Evolutionary conservation across 805 yeast species (phyloP), one percentile per base, ranked within the genome.

Genomic region (Metschnikowia baotianmanensis): DNA sequence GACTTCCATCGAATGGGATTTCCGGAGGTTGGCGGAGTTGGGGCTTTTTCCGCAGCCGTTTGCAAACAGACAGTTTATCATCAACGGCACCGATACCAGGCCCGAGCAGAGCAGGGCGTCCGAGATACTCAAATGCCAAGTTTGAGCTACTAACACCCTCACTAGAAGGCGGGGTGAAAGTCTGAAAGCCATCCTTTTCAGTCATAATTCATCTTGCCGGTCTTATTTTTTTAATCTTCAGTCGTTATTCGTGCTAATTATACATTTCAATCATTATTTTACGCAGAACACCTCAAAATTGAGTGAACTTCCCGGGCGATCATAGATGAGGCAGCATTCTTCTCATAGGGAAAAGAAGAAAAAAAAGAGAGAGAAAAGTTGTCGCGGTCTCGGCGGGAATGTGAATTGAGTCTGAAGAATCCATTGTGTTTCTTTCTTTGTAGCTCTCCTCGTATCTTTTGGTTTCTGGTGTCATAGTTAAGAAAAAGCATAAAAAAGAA

Each of bases 1-100:
- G 53, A 57, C 62, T 40, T 76, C 85, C 1, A 63, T 77, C 16
- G 87, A 81, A 56, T 82, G 88, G 87, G 86, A 82, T 55, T 74
- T 79, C 53, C 55, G 65, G 40, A 62, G 71, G 38, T 66, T 83
- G 50, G 71, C 76, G 7, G 58, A 69, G 15, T 54, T 67, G 24
- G 77, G 66, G 3, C 56, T 83, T 34, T 77, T 83, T 61, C 90
- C 90, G 1, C 74, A 69, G 30, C 88, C 89, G 2, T 67, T 83
- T 18, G 35, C 51, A 3, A 43, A 47, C 23, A 26, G 52, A n/a
- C 15, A 36, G n/a, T 67, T 65, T 38, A 57, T 64, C 23, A 37
- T 36, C 5, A 61, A 63, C 42, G 69, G 71, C 10, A 61, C 59
- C 1, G 70, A 66, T 42, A 60, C 61, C 12, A 61, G 56, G 26